These are phyloP conservation scores for Solanum peruvianum DNA, from an alignment of 257 asterid genomes.

Conservation along the genomic window DNA sequence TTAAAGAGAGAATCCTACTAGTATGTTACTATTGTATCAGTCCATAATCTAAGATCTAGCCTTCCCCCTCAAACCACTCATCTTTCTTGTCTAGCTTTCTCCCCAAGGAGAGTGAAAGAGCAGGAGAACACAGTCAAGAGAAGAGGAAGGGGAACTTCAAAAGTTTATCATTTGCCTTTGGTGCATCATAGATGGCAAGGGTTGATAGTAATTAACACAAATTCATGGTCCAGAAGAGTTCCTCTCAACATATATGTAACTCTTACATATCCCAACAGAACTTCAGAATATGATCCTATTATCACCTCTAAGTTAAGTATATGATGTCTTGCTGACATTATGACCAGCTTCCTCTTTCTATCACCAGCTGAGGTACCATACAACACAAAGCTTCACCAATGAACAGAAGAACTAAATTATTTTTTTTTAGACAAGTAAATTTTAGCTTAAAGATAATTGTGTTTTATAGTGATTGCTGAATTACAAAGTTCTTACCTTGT, in stretches of 20 bases:
- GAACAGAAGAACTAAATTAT: background rate
- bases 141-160: background rate
- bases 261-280: background rate
- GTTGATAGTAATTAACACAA: background rate
- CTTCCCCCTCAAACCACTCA: background rate
- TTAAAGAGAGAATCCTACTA: background rate
- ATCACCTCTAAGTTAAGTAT: background rate
- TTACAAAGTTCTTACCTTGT: background rate
- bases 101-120: background rate
- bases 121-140: background rate
- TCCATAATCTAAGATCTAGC: background rate
- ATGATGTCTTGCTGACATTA: background rate
- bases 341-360: background rate
- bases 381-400: background rate
- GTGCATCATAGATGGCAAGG: background rate
- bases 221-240: conserved; percentile 8
- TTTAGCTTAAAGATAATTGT: background rate
- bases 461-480: background rate
- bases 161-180: background rate
- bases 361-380: background rate
- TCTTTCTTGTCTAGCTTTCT: background rate
- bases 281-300: background rate
- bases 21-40: background rate
- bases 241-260: background rate
- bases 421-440: too few relatives aligned